These are phyloP conservation scores for Sarcocystis neurona DNA, from an alignment of 169 alveolate species.

Conservation along the genomic window DNA sequence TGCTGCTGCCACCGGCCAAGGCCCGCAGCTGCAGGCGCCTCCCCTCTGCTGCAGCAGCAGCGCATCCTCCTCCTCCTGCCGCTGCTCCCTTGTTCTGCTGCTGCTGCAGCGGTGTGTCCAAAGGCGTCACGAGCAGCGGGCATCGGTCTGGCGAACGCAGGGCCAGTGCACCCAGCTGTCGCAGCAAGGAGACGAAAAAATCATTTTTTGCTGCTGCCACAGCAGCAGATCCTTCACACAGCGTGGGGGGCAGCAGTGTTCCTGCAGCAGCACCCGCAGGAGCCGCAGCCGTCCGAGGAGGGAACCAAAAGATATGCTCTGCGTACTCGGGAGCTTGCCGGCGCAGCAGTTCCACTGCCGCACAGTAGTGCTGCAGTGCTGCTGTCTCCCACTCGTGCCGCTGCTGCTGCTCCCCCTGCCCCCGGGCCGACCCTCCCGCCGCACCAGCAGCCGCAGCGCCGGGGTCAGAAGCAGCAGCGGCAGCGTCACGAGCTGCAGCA, in stretches of 20 bases:
- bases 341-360: background rate
- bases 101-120: conserved; percentile 25
- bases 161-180: conserved; percentile 41
- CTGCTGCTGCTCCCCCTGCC: too few species aligned
- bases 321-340: background rate
- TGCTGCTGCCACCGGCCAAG: too few species aligned
- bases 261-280: conserved; percentile 2
- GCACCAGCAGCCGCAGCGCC: too few species aligned
- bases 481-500: too few species aligned
- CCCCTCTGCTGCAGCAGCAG: background rate
- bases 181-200: conserved; percentile 32
- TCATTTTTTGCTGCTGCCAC: conserved; percentile 14
- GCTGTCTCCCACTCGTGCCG: too few species aligned
- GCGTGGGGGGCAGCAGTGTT: too few species aligned
- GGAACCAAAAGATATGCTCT: background rate
- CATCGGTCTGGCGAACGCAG: conserved; percentile 41
- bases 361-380: too few species aligned
- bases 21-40: background rate
- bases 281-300: background rate
- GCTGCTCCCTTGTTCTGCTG: too few species aligned
- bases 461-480: too few species aligned
- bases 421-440: too few species aligned
- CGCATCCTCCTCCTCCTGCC: background rate
- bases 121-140: conserved; percentile 39
- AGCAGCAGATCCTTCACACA: too few species aligned